Conservation (phyloP, 106 monocot species). For the Hemerocallis citrina region DNA sequence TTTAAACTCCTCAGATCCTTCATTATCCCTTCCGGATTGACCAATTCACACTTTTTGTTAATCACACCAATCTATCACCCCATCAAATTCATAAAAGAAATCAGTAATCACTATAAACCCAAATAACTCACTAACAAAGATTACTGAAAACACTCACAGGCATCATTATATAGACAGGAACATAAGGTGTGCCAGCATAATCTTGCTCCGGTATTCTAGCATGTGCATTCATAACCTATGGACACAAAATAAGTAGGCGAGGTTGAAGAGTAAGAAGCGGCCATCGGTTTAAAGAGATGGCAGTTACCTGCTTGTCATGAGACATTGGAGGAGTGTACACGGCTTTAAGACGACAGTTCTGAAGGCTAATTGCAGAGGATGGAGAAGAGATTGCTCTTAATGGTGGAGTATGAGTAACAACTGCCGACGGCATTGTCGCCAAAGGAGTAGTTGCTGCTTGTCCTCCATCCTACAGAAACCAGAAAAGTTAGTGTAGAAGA, state of each 20-base stretch:
- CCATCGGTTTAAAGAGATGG: neutral
- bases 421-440: conserved; percentile 8
- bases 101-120: neutral
- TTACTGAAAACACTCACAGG: conserved; percentile 39
- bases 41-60: conserved; percentile 73
- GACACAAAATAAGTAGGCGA: neutral
- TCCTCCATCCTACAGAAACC: conserved; percentile 34
- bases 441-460: conserved; percentile 17
- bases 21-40: conserved; percentile 56
- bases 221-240: conserved; percentile 4
- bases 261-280: neutral
- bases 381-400: conserved; percentile 29
- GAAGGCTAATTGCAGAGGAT: conserved; percentile 11
- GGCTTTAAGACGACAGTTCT: conserved; percentile 34
- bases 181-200: conserved; percentile 75
- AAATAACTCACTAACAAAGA: neutral
- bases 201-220: conserved; percentile 49
- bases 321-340: conserved; percentile 42
- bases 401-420: conserved; percentile 18
- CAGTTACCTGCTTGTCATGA: conserved; percentile 49
- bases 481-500: too few species aligned
- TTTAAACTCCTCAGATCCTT: conserved; percentile 59
- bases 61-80: conserved; percentile 63
- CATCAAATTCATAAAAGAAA: neutral
- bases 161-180: conserved; percentile 90